Conservation (phyloP, 768 basidiomycete genomes). For the Pulveroboletus frians region DNA sequence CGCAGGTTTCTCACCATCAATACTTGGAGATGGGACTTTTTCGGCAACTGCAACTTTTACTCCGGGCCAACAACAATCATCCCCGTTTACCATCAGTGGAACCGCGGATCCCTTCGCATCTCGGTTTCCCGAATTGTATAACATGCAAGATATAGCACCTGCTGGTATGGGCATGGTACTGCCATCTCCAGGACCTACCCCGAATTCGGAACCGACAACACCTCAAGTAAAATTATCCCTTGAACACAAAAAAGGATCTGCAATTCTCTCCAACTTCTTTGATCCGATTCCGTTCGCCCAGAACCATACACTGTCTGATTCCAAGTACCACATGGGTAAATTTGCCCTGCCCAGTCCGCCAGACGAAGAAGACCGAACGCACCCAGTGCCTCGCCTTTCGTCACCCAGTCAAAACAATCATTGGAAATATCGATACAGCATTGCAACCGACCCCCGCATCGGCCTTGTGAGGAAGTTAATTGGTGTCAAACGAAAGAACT, state of each 20-base stretch:
- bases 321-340: slow-evolving; percentile 71
- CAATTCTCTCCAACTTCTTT: slow-evolving; percentile 38
- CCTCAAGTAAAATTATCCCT: slow-evolving; percentile 48
- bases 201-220: slow-evolving; percentile 47
- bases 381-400: slow-evolving; percentile 18
- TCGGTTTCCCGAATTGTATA: slow-evolving; percentile 19
- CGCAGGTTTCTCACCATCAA: slow-evolving; percentile 32
- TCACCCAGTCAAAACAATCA: slow-evolving; percentile 22
- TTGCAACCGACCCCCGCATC: slow-evolving; percentile 66
- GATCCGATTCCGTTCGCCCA: slow-evolving; percentile 72
- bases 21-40: slow-evolving; percentile 28
- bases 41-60: slow-evolving; percentile 17
- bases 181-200: slow-evolving; percentile 49
- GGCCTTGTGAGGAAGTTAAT: slow-evolving; percentile 63
- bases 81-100: slow-evolving; percentile 27
- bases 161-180: slow-evolving; percentile 40
- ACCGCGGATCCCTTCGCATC: slow-evolving; percentile 19
- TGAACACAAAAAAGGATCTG: slow-evolving; percentile 14
- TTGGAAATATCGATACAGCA: slow-evolving; percentile 54
- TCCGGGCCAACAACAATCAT: slow-evolving; percentile 27
- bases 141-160: slow-evolving; percentile 25
- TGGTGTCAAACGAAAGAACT: slow-evolving; percentile 62
- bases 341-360: slow-evolving; percentile 65
- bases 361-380: slow-evolving; percentile 41
- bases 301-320: slow-evolving; percentile 58